phyloP scores from a whole-genome alignment of 345 rosid genomes.

The Heritiera fomes region DNA sequence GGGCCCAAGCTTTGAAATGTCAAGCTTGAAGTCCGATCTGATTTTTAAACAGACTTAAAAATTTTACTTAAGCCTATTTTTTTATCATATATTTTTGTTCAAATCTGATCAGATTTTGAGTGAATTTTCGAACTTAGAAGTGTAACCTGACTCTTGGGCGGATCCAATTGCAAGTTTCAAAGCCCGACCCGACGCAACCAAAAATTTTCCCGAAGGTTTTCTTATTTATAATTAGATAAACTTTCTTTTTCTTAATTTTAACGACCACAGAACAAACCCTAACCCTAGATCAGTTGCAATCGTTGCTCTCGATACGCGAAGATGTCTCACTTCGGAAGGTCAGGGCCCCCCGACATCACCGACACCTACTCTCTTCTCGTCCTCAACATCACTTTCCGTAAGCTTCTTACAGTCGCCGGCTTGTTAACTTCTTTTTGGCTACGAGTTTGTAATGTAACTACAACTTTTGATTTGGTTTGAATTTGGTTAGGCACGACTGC shows the following conservation, averaged over 20 bases:
- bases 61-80: too few relatives aligned
- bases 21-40: too few relatives aligned
- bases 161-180: too few relatives aligned
- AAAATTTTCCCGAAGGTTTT: too few relatives aligned
- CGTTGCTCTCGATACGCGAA: background rate
- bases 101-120: too few relatives aligned
- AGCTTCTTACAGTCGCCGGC: slow-evolving; percentile 6
- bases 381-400: slow-evolving; percentile 88
- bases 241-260: background rate
- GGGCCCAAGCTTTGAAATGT: too few relatives aligned
- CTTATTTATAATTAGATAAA: too few relatives aligned
- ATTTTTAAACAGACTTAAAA: too few relatives aligned
- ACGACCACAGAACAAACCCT: slow-evolving; percentile 5
- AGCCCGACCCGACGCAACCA: too few relatives aligned
- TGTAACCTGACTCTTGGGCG: too few relatives aligned
- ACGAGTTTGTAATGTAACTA: background rate
- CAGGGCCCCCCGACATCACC: slow-evolving; percentile 74
- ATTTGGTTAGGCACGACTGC: slow-evolving; percentile 67
- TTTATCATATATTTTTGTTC: too few relatives aligned
- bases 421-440: background rate
- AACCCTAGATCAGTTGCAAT: background rate
- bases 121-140: too few relatives aligned
- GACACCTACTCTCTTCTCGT: slow-evolving; percentile 80
- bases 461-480: background rate
- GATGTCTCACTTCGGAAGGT: slow-evolving; percentile 83